phyloP scores from a whole-genome alignment of 257 asterid genomes.

The Verbascum thapsus region DNA sequence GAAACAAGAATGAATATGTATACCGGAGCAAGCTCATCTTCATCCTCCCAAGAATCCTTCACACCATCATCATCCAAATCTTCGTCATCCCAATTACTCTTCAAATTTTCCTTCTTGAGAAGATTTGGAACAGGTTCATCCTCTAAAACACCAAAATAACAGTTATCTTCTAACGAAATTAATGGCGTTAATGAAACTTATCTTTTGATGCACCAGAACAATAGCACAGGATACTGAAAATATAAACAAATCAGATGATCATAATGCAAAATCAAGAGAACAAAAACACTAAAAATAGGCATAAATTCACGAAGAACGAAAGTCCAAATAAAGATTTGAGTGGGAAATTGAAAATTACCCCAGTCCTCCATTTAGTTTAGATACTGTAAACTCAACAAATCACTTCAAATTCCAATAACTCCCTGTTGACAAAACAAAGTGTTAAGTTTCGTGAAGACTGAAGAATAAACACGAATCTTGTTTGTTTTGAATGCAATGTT shows the following conservation, averaged over 20 bases:
- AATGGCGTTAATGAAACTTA: no score
- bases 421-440: constrained; percentile 9
- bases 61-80: constrained; percentile 64
- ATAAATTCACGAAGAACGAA: neutral
- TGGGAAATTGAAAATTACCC: constrained; percentile 43
- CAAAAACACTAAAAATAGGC: neutral
- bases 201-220: no score
- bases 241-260: neutral
- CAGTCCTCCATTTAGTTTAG: constrained; percentile 63
- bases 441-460: neutral
- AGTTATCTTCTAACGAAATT: no score
- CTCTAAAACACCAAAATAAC: constrained; percentile 48
- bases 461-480: no score
- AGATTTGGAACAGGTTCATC: constrained; percentile 66
- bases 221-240: no score
- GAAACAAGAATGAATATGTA: neutral
- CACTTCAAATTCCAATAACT: constrained; percentile 25
- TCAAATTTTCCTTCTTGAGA: constrained; percentile 46
- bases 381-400: constrained; percentile 25
- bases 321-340: constrained; percentile 6
- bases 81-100: constrained; percentile 83
- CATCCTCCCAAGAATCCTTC: constrained; percentile 98
- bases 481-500: no score
- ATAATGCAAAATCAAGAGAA: neutral
- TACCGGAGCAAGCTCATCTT: constrained; percentile 75